Conservation (phyloP, 257 asterid species). For the Handroanthus guayacan region DNA sequence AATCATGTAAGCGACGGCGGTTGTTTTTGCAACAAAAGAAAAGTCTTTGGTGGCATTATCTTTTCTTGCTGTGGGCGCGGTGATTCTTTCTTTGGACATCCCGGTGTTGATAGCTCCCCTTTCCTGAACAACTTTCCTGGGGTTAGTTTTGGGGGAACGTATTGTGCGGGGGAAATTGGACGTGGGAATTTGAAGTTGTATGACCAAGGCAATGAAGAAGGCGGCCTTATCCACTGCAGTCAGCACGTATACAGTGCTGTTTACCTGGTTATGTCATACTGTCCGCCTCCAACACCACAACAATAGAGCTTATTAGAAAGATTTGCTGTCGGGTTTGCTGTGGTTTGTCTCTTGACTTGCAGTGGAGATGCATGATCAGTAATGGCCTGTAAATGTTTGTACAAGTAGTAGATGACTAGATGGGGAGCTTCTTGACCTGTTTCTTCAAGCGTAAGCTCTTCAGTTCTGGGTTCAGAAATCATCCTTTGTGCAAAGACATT, state of each 20-base stretch:
- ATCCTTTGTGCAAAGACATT: not conserved
- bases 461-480: not conserved
- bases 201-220: constrained; percentile 47
- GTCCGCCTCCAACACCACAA: constrained; percentile 39
- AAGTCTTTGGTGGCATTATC: constrained; percentile 73
- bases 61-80: constrained; percentile 85
- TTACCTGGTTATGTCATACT: constrained; percentile 70
- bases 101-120: constrained; percentile 58
- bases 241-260: constrained; percentile 64
- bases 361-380: not conserved
- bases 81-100: constrained; percentile 59
- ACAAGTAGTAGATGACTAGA: not conserved
- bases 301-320: constrained; percentile 8
- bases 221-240: constrained; percentile 43
- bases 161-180: constrained; percentile 75
- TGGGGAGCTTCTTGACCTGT: not conserved
- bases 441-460: not conserved
- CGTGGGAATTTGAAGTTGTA: constrained; percentile 55
- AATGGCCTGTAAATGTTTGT: not conserved
- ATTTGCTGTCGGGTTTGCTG: not conserved
- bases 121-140: constrained; percentile 77
- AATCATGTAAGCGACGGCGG: too few relatives aligned
- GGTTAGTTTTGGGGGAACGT: constrained; percentile 70
- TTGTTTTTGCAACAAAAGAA: constrained; percentile 29
- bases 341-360: not conserved